phyloP scores from a whole-genome alignment of 2,329 filamentous ascomycete species.

The Nannizzia gypsea region DNA sequence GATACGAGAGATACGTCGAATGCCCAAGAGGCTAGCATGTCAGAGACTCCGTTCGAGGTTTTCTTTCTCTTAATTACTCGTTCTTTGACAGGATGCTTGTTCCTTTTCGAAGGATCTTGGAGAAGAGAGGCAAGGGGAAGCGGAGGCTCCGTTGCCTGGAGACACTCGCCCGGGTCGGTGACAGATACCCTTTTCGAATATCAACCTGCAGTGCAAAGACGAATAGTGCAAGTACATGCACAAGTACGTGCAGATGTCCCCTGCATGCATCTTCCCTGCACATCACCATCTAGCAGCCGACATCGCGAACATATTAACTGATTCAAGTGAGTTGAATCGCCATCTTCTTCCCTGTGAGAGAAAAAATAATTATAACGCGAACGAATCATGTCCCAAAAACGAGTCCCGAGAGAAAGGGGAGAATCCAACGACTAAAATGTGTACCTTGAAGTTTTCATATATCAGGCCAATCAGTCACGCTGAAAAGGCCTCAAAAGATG shows the following conservation, averaged over 20 bases:
- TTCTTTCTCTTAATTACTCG: background rate
- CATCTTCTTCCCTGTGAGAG: background rate
- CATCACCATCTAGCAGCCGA: background rate
- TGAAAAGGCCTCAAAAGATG: background rate
- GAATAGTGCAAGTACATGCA: background rate
- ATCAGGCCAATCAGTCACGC: background rate
- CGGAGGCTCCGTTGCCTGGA: background rate
- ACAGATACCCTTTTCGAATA: background rate
- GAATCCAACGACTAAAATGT: background rate
- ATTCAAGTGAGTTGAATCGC: background rate
- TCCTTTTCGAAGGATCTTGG: background rate
- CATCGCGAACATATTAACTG: background rate
- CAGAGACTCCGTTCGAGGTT: background rate
- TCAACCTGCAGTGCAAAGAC: too few relatives aligned
- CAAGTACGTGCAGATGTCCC: background rate
- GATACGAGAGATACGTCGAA: background rate
- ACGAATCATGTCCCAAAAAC: background rate
- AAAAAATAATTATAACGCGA: background rate
- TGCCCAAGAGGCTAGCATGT: background rate
- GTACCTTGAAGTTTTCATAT: background rate
- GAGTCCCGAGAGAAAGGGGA: background rate
- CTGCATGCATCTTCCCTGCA: slow-evolving; percentile 1
- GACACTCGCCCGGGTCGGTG: background rate
- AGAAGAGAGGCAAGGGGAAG: background rate
- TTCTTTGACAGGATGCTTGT: background rate